phyloP scores from a whole-genome alignment of 306 rosid genomes.

The Gastrolobium bilobum region DNA sequence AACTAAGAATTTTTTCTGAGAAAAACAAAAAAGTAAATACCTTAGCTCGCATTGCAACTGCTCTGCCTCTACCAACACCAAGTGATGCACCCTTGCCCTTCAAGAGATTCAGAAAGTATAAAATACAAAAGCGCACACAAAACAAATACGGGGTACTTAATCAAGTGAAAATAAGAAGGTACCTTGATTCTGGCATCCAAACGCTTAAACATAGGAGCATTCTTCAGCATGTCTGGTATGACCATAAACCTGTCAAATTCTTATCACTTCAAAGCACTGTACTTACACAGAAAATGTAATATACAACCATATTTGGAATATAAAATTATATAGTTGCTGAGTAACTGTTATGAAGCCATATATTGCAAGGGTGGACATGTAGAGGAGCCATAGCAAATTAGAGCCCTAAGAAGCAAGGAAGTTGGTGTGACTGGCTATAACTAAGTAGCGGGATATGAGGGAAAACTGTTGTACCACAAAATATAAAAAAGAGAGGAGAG shows the following conservation, averaged over 20 bases:
- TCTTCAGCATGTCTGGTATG: conserved; percentile 98
- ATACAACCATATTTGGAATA: conserved; percentile 14
- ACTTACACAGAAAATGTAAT: conserved; percentile 8
- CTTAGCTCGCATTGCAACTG: conserved; percentile 98
- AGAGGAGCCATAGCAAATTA: too few relatives aligned
- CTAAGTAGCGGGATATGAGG: too few relatives aligned
- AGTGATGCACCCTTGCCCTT: conserved; percentile 99
- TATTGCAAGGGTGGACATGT: too few relatives aligned
- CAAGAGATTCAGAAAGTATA: conserved; percentile 51
- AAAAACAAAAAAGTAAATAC: conserved; percentile 51
- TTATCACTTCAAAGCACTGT: conserved; percentile 24
- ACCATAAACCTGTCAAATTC: conserved; percentile 85
- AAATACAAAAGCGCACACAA: conserved; percentile 16
- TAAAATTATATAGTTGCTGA: background rate
- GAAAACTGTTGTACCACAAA: too few relatives aligned
- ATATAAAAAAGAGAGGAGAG: too few relatives aligned
- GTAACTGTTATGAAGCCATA: background rate
- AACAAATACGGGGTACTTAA: conserved; percentile 4
- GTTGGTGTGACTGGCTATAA: too few relatives aligned
- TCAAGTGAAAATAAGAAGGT: conserved; percentile 15
- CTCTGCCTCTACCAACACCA: conserved; percentile 99
- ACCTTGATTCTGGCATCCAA: conserved; percentile 98
- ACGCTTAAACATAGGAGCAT: conserved; percentile 99
- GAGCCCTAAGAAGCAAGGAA: too few relatives aligned
- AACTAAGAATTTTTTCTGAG: background rate